These are phyloP conservation scores for Fusarium pseudograminearum DNA, from an alignment of 2,329 filamentous ascomycete genomes.

Conservation along the genomic window DNA sequence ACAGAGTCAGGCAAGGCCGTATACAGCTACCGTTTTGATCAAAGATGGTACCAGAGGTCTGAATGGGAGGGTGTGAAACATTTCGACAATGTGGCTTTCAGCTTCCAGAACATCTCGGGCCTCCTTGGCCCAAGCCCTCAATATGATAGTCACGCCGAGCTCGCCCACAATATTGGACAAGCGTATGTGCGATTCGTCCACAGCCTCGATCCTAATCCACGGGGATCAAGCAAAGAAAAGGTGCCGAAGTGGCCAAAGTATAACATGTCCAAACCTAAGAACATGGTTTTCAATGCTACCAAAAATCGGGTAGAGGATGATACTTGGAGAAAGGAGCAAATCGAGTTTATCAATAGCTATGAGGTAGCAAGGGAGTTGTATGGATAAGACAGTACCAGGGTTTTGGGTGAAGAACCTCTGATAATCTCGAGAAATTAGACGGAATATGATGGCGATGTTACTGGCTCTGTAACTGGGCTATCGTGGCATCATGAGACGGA, in stretches of 20 bases:
- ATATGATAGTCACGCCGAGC: conserved; percentile 53
- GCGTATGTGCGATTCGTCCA: conserved; percentile 60
- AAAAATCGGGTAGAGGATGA: conserved; percentile 60
- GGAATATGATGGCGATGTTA: background rate
- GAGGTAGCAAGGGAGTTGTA: conserved; percentile 45
- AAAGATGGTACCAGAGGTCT: conserved; percentile 56
- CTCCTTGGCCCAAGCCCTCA: conserved; percentile 59
- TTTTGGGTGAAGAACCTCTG: background rate
- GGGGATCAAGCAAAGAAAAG: conserved; percentile 25
- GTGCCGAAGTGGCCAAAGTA: conserved; percentile 59
- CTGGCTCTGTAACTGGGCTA: no score
- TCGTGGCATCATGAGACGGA: background rate
- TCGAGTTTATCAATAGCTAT: conserved; percentile 48
- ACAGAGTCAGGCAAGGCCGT: conserved; percentile 51
- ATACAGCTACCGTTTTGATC: conserved; percentile 64
- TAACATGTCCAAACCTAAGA: conserved; percentile 53
- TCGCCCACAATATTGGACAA: conserved; percentile 55
- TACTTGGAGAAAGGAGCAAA: conserved; percentile 61
- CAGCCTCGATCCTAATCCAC: conserved; percentile 57
- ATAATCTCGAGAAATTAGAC: no score
- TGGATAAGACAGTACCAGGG: conserved; percentile 2
- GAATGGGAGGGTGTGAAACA: conserved; percentile 59
- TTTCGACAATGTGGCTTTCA: conserved; percentile 63
- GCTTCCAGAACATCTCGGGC: conserved; percentile 64
- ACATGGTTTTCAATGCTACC: conserved; percentile 61